phyloP scores from a whole-genome alignment of 2,329 filamentous ascomycete species.

The Stachybotrys chlorohalonatus region DNA sequence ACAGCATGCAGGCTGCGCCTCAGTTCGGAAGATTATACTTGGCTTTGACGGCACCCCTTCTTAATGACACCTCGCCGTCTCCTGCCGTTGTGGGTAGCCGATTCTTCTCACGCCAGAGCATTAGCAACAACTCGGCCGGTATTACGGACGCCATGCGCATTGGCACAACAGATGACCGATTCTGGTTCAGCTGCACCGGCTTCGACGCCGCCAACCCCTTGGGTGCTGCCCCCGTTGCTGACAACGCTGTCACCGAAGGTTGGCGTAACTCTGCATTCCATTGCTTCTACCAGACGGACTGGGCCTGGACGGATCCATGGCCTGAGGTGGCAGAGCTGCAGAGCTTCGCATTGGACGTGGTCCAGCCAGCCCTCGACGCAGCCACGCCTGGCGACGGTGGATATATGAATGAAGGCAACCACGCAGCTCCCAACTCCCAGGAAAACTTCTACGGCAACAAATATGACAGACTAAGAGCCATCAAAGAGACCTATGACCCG shows the following conservation, averaged over 20 bases:
- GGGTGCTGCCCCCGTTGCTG: background rate
- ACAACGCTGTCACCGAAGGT: background rate
- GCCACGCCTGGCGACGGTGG: background rate
- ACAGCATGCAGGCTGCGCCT: background rate
- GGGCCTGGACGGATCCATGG: background rate
- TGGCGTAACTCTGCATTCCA: background rate
- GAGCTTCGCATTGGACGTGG: background rate
- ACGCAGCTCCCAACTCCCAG: background rate
- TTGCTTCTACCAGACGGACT: background rate
- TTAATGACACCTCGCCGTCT: background rate
- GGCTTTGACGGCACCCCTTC: background rate
- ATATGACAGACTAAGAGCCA: background rate
- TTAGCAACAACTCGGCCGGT: background rate
- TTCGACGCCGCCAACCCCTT: background rate
- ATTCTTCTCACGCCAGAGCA: background rate
- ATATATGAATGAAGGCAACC: background rate
- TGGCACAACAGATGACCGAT: background rate
- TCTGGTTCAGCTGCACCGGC: background rate
- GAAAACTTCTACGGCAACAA: background rate
- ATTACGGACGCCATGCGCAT: background rate
- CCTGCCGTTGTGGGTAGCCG: background rate
- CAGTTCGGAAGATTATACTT: background rate
- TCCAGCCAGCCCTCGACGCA: background rate
- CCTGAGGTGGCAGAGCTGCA: background rate
- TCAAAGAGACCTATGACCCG: background rate